Evolutionary conservation across 2,329 filamentous ascomycete species (phyloP), one percentile per base, ranked within the genome.

Genomic region (Talaromyces sp.): DNA sequence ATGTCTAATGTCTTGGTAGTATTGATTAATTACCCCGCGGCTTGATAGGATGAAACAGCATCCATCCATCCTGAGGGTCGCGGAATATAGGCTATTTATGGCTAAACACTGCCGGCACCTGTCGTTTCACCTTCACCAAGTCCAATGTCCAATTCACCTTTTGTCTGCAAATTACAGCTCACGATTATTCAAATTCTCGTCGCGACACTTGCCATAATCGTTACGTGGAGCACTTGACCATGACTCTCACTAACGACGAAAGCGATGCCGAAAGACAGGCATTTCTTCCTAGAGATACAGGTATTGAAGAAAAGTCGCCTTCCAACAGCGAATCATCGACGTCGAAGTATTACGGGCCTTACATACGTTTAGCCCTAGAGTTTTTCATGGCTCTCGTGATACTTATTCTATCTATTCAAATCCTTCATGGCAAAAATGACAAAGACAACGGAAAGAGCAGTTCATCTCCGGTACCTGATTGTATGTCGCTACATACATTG

Each of bases 31-130:
- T 52, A 33, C 48, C 48, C 48, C 48, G 48, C 48, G 6, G 10
- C 48, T 31, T 52, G 9, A 33, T 33, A 31, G 48, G 48, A 52
- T 6, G 24, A n/a, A 52, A 52, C 27, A 52, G 7, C n/a, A 50
- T 47, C 43, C 5, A 50, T 47, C 43, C 5, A 33, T 50, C 13
- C 22, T 16, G 48, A 50, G 48, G 2, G n/a, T 52, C 50, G 50
- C 50, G 33, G 52, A 56, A 56, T 56, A 56, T 56, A 56, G 52
- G 52, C 52, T 56, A 22, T 37, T 56, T 19, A 54, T 54, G 52
- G 52, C 52, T 37, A 56, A 37, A 39, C 19, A 24, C 24, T 22
- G 2, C n/a, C 33, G 22, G 24, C 14, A 31, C 48, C 48, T 13
- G 6, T 52, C 16, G 3, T 52, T n/a, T 31, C 16, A 52, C 47